Evolutionary conservation across 495 filamentous ascomycete genomes (phyloP).

Genomic region (Cercophora scortea): DNA sequence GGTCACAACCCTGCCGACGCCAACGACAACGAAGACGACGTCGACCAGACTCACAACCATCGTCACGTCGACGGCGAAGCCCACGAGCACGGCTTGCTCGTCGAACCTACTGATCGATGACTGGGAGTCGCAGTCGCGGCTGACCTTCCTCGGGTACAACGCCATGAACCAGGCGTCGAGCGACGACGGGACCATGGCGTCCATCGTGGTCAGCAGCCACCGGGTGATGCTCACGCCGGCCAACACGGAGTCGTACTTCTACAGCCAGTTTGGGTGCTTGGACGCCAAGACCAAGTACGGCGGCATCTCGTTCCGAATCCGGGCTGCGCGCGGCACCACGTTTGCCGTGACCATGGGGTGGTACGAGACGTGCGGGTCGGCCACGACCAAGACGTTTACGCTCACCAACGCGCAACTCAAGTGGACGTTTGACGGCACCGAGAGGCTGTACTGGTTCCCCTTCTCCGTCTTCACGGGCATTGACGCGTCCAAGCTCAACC

Average conservation of each 20-base stretch:
- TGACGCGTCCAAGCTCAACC: slow-evolving; percentile 43
- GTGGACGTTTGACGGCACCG: slow-evolving; percentile 54
- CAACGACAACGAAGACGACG: slow-evolving; percentile 6
- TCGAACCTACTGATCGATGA: slow-evolving; percentile 50
- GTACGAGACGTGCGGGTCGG: slow-evolving; percentile 36
- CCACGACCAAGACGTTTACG: slow-evolving; percentile 24
- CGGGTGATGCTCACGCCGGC: slow-evolving; percentile 46
- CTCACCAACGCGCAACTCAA: slow-evolving; percentile 41
- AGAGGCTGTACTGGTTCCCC: slow-evolving; percentile 53
- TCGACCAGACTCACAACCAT: slow-evolving; percentile 4
- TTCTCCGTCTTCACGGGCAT: slow-evolving; percentile 45
- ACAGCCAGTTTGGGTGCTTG: slow-evolving; percentile 50
- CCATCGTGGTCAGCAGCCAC: slow-evolving; percentile 42
- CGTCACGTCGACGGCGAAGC: slow-evolving; percentile 6
- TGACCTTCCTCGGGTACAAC: slow-evolving; percentile 60
- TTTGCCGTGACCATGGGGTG: slow-evolving; percentile 45
- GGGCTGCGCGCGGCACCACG: slow-evolving; percentile 46
- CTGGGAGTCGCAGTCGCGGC: slow-evolving; percentile 54
- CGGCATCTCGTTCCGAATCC: slow-evolving; percentile 52
- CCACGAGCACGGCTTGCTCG: slow-evolving; percentile 28
- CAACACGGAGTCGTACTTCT: slow-evolving; percentile 47
- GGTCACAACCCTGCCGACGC: slow-evolving; percentile 2
- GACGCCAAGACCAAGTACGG: slow-evolving; percentile 43
- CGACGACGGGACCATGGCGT: slow-evolving; percentile 54
- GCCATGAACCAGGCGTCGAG: slow-evolving; percentile 48